Percentiles rank a stretch among this genome's conserved stretches.
Evolutionary conservation across 106 monocot species (phyloP).

Genomic region (Dendrobium catenatum): DNA sequence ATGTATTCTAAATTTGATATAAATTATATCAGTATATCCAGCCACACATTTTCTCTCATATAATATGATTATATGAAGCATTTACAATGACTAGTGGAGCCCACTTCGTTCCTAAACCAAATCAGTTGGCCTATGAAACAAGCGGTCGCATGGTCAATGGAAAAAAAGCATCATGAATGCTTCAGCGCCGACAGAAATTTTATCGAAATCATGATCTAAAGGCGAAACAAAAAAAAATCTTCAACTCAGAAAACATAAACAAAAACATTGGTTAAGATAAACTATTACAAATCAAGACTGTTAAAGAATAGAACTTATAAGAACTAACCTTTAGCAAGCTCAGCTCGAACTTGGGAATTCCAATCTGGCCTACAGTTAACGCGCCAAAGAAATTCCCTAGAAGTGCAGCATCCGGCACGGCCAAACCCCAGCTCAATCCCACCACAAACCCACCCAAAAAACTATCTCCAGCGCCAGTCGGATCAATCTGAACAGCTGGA

Average conservation of each 20-base stretch:
- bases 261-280: background rate
- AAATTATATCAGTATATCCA: too few relatives aligned
- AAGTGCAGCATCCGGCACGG: constrained; percentile 59
- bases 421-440: constrained; percentile 54
- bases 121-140: background rate
- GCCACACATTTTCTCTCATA: too few relatives aligned
- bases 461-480: constrained; percentile 89
- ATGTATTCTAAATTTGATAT: too few relatives aligned
- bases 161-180: background rate
- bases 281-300: background rate
- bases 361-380: constrained; percentile 71
- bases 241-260: background rate
- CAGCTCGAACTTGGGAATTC: constrained; percentile 63
- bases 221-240: background rate
- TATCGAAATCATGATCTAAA: background rate
- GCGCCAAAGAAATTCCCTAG: constrained; percentile 90
- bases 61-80: too few relatives aligned
- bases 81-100: too few relatives aligned
- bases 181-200: background rate
- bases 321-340: constrained; percentile 55
- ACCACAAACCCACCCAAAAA: constrained; percentile 73
- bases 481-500: constrained; percentile 58
- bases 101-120: too few relatives aligned
- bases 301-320: constrained; percentile 1
- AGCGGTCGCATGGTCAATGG: background rate